Percentiles rank a stretch among this genome's conserved stretches.
These are phyloP conservation scores for Solanum chmielewskii DNA, from an alignment of 257 asterid genomes.

Conservation along the genomic window DNA sequence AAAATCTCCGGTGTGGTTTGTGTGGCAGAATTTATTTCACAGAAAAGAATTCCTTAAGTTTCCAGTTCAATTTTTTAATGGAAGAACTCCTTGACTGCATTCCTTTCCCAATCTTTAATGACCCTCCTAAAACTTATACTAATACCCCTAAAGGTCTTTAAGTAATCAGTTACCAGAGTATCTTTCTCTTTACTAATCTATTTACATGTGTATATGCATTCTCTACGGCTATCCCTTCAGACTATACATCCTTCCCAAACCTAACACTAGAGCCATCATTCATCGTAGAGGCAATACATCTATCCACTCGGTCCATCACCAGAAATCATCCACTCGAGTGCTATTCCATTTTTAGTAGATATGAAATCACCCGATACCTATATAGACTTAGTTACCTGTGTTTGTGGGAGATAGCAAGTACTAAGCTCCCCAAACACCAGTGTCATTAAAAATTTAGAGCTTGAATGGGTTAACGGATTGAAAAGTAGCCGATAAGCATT, in stretches of 20 bases:
- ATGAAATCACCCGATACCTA: neutral
- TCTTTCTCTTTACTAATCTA: neutral
- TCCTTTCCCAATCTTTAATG: neutral
- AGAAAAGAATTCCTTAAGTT: neutral
- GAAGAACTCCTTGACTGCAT: neutral
- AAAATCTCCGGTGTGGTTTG: neutral
- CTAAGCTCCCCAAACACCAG: neutral
- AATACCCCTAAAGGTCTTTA: neutral
- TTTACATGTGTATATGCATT: neutral
- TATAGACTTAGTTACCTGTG: neutral
- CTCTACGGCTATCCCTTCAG: neutral
- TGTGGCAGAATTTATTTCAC: neutral
- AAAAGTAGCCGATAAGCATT: neutral
- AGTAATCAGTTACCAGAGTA: neutral
- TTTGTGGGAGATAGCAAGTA: neutral
- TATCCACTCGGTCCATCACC: neutral
- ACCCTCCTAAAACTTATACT: neutral
- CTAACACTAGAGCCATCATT: neutral
- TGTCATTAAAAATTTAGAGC: neutral
- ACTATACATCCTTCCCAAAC: neutral
- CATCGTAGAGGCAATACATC: neutral
- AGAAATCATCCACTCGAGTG: neutral
- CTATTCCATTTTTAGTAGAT: neutral
- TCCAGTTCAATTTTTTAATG: neutral
- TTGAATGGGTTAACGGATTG: neutral